Evolutionary conservation across 2,329 filamentous ascomycete species (phyloP).

Genomic region (Myrmaecium sp.): DNA sequence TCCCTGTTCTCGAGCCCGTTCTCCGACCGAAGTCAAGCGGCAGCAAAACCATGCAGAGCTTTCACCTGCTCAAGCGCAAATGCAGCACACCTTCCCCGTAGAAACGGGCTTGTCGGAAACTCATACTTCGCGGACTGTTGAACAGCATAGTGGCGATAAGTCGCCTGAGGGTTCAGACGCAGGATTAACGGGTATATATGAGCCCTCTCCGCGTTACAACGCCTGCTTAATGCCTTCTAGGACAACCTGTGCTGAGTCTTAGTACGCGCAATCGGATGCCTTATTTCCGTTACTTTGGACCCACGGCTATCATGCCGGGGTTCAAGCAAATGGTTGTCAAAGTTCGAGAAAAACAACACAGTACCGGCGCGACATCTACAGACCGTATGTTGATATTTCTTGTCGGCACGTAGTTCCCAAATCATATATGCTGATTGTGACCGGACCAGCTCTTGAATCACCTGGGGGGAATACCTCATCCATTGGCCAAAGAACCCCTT

Average conservation of each 20-base stretch:
- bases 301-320: constrained; percentile 77
- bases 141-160: too few species aligned
- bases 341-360: constrained; percentile 47
- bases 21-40: constrained; percentile 7
- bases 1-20: constrained; percentile 9
- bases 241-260: too few species aligned
- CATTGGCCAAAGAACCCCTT: constrained; percentile 8
- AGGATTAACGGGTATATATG: too few species aligned
- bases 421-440: constrained; percentile 3
- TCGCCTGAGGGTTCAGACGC: too few species aligned
- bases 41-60: too few species aligned
- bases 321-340: constrained; percentile 87
- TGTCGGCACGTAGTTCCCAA: constrained; percentile 2
- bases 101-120: too few species aligned
- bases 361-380: constrained; percentile 40
- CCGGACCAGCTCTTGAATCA: constrained; percentile 13
- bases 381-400: constrained; percentile 20
- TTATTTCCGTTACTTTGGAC: constrained; percentile 82
- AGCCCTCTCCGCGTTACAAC: too few species aligned
- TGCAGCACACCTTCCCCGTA: constrained; percentile 5
- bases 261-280: constrained; percentile 52
- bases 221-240: too few species aligned
- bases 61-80: too few species aligned
- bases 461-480: constrained; percentile 16
- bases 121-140: too few species aligned